Evolutionary conservation across 1,284 basidiomycete species (phyloP), one percentile per base, ranked within the genome.

Genomic region (Naganishia albida): DNA sequence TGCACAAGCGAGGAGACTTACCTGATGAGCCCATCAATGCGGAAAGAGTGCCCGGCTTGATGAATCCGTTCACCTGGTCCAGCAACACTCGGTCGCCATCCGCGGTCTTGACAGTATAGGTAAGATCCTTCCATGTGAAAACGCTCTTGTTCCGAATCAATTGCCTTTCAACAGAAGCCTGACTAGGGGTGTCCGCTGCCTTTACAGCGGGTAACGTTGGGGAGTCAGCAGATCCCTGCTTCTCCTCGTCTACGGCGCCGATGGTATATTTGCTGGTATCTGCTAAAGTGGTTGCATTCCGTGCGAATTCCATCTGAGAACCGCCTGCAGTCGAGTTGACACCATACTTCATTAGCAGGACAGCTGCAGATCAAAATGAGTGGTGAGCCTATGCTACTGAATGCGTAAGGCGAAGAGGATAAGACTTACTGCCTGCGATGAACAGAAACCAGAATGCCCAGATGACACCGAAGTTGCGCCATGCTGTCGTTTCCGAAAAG

Each of bases 11-110:
- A 34, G 34, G 10, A 34, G 34, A 34, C 34, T 34, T 6, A 34
- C 34, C 34, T 0, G 76, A 78, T 0, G 77, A 73, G 0, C 78
- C 78, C 81, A 82, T 82, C 23, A 82, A 70, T 0, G 81, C 81
- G 1, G 81, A 82, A 43, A 83, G 74, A 1, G 76, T 79, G 4
- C 83, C 82, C 0, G 82, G 81, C 72, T 81, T 80, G 73, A 82
- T 80, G 71, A 80, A 83, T 0, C 83, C 83, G 43, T 74, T 80
- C 18, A 84, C 79, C 39, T 80, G 73, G 70, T 82, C 75, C 48
- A 84, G 80, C 12, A 84, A 71, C 38, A 76, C 72, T 43, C 74
- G 72, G 16, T 80, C 72, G 30, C 79, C 76, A 25, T 76, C 78
- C 38, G 75, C 72, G 30, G 79, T 77, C 38, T 76, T 74, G 1